phyloP scores from a whole-genome alignment of 305 asterid species.

The Andrographis paniculata region DNA sequence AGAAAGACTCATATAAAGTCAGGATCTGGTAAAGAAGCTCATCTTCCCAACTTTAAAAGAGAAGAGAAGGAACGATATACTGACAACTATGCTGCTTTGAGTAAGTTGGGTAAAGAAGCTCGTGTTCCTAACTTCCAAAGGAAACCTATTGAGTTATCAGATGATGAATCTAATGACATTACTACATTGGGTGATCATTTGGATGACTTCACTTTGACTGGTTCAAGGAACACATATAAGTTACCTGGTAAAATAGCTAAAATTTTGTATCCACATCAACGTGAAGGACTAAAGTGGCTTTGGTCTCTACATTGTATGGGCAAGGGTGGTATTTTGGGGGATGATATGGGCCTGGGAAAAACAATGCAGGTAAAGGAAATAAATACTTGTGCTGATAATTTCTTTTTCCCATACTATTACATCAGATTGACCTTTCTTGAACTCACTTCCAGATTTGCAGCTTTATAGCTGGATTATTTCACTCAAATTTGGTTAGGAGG shows the following conservation, averaged over 20 bases:
- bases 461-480: constrained; percentile 72
- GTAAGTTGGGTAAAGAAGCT: constrained; percentile 24
- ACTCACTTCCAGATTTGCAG: constrained; percentile 58
- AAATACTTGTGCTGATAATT: constrained; percentile 6
- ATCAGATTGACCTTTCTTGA: constrained; percentile 5
- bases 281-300: constrained; percentile 91
- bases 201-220: constrained; percentile 49
- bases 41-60: constrained; percentile 21
- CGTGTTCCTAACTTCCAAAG: constrained; percentile 26
- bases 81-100: constrained; percentile 34
- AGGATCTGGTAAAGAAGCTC: constrained; percentile 24
- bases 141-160: constrained; percentile 32
- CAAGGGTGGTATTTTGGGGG: constrained; percentile 92
- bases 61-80: constrained; percentile 24
- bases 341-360: constrained; percentile 98
- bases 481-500: constrained; percentile 61
- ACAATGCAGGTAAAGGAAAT: constrained; percentile 78
- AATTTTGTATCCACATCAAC: constrained; percentile 82
- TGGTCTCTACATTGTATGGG: constrained; percentile 93
- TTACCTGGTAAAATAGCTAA: constrained; percentile 61
- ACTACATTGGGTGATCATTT: constrained; percentile 26
- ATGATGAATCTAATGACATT: constrained; percentile 34
- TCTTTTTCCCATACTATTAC: background rate
- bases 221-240: constrained; percentile 34
- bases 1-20: constrained; percentile 23